Evolutionary conservation across 257 asterid genomes (phyloP), one percentile per base, ranked within the genome.

Genomic region (Misopates orontium): DNA sequence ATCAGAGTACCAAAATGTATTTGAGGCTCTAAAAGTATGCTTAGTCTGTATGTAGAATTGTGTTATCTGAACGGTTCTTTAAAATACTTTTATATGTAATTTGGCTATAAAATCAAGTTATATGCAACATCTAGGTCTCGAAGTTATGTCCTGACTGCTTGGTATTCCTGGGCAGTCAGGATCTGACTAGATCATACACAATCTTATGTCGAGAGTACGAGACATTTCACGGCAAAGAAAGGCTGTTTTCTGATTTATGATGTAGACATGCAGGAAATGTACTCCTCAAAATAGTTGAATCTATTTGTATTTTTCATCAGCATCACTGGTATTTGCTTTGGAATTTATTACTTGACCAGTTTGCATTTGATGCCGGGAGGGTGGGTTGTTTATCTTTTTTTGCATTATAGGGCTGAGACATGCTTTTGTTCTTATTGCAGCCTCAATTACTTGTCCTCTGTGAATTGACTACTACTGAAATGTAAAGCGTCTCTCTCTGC

Each of bases 401-500:
- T 9, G 8, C 10, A 36, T 36, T 36, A 36, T 36, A 36, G 6
- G 42, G 42, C 42, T 36, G 8, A 36, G 10, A 36, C 42, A 3
- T 36, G 42, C 42, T 36, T 36, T 10, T 9, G 11, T 36, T 10
- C 10, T 9, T 9, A 4, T 36, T 36, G 8, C 11, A 8, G 42
- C 10, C 42, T 36, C 42, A 36, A 4, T 36, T 36, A 36, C 6
- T 36, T 36, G 42, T 36, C 42, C 10, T 8, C n/a, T 4, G 1
- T 36, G 42, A 4, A 36, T 4, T 36, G 10, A 54, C 39, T 52
- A 45, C 63, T 39, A 54, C 23, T 24, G 24, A 32, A 44, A 61
- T 58, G 66, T 52, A 44, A 41, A 18, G 49, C 62, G 50, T 40
- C 47, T 56, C 50, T 62, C 45, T 47, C 58, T n/a, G n/a, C 60